Percentiles rank a stretch among this genome's conserved stretches.
Conservation (phyloP, 169 alveolate species). For the Plasmodium ovale region DNA sequence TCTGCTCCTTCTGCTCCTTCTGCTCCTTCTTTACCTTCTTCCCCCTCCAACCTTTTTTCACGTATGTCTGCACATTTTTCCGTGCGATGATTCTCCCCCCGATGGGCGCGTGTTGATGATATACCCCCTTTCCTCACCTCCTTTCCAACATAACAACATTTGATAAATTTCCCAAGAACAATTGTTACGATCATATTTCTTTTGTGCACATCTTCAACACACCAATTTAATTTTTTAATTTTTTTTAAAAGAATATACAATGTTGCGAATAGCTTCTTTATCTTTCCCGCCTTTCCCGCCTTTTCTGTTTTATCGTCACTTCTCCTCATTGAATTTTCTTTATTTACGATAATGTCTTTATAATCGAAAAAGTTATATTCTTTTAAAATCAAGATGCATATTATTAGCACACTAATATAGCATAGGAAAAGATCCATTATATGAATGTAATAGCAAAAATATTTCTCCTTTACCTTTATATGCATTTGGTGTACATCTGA, state of each 20-base stretch:
- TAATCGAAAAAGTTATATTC: slow-evolving; percentile 21
- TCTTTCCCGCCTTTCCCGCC: not conserved
- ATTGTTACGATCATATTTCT: slow-evolving; percentile 1
- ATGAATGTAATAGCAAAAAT: slow-evolving; percentile 41
- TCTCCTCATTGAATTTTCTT: not conserved
- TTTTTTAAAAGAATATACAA: slow-evolving; percentile 37
- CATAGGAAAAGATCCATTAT: slow-evolving; percentile 42
- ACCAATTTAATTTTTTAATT: slow-evolving; percentile 51
- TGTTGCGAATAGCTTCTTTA: slow-evolving; percentile 19
- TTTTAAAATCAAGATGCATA: slow-evolving; percentile 28
- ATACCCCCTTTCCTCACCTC: too few relatives aligned
- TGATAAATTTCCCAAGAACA: slow-evolving; percentile 3
- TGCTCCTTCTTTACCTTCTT: too few relatives aligned
- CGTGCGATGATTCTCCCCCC: too few relatives aligned
- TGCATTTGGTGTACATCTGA: slow-evolving; percentile 5
- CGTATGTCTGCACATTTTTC: too few relatives aligned
- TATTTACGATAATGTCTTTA: slow-evolving; percentile 6
- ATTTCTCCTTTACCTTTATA: slow-evolving; percentile 5
- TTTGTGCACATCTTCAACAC: slow-evolving; percentile 40
- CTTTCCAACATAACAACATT: slow-evolving; percentile 1
- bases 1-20: too few relatives aligned
- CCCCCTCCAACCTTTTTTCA: too few relatives aligned
- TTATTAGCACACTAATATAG: slow-evolving; percentile 31
- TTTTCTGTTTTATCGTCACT: not conserved
- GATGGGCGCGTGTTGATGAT: too few relatives aligned